Conservation (phyloP, 768 basidiomycete genomes). For the Collybia sp. region DNA sequence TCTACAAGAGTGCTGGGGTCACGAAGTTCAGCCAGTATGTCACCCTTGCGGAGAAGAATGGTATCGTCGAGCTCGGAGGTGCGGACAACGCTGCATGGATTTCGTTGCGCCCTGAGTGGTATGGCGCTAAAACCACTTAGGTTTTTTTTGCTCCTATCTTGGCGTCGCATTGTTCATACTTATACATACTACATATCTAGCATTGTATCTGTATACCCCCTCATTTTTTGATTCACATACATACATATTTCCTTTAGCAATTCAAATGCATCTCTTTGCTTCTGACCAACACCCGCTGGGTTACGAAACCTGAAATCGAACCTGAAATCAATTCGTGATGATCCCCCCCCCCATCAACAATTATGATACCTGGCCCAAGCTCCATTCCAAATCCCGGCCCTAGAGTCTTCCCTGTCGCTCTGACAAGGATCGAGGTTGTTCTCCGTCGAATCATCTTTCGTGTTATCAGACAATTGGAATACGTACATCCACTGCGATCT, state of each 20-base stretch:
- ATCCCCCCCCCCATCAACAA: no score
- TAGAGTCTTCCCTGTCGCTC: no score
- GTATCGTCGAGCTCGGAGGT: conserved; percentile 37
- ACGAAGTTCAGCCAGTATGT: conserved; percentile 36
- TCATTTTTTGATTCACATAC: background rate
- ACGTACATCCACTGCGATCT: no score
- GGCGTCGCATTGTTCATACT: background rate
- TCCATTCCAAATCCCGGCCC: no score
- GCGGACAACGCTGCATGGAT: conserved; percentile 33
- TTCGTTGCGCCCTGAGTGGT: conserved; percentile 23
- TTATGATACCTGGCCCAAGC: no score
- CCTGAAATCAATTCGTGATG: no score
- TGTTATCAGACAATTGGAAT: no score
- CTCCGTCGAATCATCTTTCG: no score
- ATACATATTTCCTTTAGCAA: background rate
- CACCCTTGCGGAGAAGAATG: conserved; percentile 28
- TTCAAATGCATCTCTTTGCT: no score
- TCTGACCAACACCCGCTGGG: no score
- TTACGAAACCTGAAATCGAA: no score
- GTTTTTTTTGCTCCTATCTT: background rate
- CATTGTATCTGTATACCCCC: background rate
- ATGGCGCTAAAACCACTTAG: conserved; percentile 11
- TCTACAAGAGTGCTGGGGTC: conserved; percentile 36
- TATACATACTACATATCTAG: background rate
- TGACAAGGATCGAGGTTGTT: no score